Evolutionary conservation across 495 filamentous ascomycete genomes (phyloP).

Genomic region (Podospora bellae-mahoneyi): DNA sequence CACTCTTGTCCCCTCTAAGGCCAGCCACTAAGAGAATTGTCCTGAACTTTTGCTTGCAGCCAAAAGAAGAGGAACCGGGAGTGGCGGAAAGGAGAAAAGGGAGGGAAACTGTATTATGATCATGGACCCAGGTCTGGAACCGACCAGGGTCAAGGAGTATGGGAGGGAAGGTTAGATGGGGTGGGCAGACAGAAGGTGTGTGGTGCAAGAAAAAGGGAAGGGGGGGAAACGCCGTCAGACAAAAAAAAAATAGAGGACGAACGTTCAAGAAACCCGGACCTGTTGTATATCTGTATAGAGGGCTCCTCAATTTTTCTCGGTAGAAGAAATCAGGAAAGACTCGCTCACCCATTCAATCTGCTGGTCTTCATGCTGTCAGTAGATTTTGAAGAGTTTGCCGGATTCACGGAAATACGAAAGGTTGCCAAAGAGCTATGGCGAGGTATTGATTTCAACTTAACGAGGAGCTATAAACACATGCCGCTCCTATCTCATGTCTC

Average conservation of each 20-base stretch:
- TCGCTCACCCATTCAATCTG: background rate
- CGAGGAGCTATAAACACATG: background rate
- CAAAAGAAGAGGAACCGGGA: background rate
- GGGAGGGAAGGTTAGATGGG: background rate
- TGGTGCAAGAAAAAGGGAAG: background rate
- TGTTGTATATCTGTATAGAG: background rate
- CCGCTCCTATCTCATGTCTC: background rate
- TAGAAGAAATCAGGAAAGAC: background rate
- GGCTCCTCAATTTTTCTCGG: background rate
- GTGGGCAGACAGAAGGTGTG: background rate
- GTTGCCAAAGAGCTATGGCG: background rate
- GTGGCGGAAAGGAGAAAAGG: background rate
- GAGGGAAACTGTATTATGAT: background rate
- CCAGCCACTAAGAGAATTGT: slow-evolving; percentile 35
- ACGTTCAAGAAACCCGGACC: background rate
- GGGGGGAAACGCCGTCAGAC: background rate
- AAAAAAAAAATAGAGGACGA: background rate
- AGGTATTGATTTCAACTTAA: background rate
- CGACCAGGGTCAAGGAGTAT: background rate
- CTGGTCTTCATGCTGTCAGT: background rate
- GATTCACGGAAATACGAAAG: background rate
- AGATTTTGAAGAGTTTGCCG: background rate
- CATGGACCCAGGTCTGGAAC: background rate
- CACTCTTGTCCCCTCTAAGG: slow-evolving; percentile 63
- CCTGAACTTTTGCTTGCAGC: background rate